Evolutionary conservation across 2,329 filamentous ascomycete species (phyloP).

Genomic region (Truncatella angustata): DNA sequence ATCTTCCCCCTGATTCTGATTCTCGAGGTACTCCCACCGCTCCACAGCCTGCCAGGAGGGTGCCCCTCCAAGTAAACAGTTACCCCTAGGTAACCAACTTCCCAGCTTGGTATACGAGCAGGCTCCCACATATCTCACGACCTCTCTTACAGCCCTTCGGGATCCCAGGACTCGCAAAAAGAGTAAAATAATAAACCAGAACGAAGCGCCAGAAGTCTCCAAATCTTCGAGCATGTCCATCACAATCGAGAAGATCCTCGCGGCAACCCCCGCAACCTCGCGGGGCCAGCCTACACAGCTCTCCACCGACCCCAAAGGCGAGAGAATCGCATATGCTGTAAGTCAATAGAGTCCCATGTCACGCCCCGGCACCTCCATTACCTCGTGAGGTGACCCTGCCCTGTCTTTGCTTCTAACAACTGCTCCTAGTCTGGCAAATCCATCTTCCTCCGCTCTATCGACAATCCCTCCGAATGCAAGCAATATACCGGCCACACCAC

Average conservation of each 20-base stretch:
- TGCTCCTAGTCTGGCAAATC: slow-evolving; percentile 80
- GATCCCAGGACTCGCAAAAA: neutral
- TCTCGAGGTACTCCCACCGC: no score
- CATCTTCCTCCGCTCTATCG: slow-evolving; percentile 92
- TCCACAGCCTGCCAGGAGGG: neutral
- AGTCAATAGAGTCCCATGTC: slow-evolving; percentile 29
- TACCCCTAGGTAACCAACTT: neutral
- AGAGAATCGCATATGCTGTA: slow-evolving; percentile 91
- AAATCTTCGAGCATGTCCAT: slow-evolving; percentile 45
- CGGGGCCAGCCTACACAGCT: slow-evolving; percentile 88
- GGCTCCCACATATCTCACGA: neutral
- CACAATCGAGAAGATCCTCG: slow-evolving; percentile 69
- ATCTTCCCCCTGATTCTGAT: no score
- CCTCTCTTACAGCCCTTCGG: neutral
- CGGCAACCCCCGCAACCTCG: slow-evolving; percentile 77
- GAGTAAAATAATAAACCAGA: no score
- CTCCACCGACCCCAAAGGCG: slow-evolving; percentile 82
- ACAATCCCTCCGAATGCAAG: slow-evolving; percentile 77
- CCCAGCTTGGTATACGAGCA: neutral
- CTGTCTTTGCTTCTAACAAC: neutral
- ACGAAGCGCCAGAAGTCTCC: no score
- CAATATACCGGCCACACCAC: slow-evolving; percentile 93
- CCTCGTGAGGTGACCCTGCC: no score
- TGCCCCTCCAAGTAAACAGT: neutral
- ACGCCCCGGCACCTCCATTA: no score